Percentiles rank a stretch among this genome's conserved stretches.
phyloP scores from a whole-genome alignment of 176 grass and related monocot species.

The Tillandsia leiboldiana region DNA sequence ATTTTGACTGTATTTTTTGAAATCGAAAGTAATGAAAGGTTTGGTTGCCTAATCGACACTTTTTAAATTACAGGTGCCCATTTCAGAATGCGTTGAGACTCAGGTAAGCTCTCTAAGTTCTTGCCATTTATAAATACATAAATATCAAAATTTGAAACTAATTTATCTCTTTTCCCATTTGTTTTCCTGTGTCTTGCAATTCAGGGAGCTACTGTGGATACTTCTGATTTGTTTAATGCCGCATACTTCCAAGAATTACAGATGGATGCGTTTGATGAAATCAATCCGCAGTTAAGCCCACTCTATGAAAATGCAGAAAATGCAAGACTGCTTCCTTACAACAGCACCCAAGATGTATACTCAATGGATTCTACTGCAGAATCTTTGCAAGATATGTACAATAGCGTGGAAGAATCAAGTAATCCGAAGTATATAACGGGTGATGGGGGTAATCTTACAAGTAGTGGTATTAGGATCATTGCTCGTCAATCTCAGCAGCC shows the following conservation, averaged over 20 bases:
- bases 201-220: not conserved
- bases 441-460: not conserved
- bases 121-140: not conserved
- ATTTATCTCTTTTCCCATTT: not conserved
- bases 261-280: not conserved
- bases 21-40: too few species aligned
- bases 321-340: conserved; percentile 12
- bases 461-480: conserved; percentile 6
- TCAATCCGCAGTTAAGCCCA: not conserved
- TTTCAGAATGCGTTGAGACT: too few species aligned
- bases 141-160: not conserved
- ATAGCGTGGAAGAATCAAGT: conserved; percentile 5
- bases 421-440: not conserved
- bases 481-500: not conserved
- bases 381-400: conserved; percentile 18
- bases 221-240: not conserved
- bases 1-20: too few species aligned
- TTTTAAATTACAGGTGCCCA: too few species aligned
- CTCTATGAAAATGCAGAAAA: conserved; percentile 19
- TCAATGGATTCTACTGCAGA: conserved; percentile 7
- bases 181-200: not conserved
- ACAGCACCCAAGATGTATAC: conserved; percentile 10
- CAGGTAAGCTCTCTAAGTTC: too few species aligned
- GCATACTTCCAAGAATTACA: not conserved
- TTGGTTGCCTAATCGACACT: too few species aligned